These are phyloP conservation scores for Amyloporia xantha DNA, from an alignment of 768 basidiomycete species.

Conservation along the genomic window DNA sequence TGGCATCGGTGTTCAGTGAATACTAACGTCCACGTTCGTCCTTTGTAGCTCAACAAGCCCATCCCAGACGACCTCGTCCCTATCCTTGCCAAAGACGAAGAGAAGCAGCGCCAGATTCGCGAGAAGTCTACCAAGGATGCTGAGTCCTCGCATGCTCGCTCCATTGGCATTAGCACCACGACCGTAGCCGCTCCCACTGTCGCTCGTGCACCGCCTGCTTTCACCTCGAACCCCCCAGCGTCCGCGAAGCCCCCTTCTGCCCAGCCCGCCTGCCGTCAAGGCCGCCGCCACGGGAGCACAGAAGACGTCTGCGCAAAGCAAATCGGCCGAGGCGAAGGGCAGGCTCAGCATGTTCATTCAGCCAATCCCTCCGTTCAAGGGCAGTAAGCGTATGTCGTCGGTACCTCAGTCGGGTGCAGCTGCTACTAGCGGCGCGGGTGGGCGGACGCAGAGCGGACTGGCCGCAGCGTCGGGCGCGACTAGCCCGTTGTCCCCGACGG, in stretches of 20 bases:
- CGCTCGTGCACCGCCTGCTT: constrained; percentile 22
- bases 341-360: constrained; percentile 75
- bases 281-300: constrained; percentile 6
- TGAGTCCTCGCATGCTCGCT: constrained; percentile 54
- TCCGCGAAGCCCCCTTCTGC: constrained; percentile 13
- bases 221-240: constrained; percentile 35
- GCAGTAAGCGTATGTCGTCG: constrained; percentile 39
- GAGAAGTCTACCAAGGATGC: constrained; percentile 74
- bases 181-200: constrained; percentile 46
- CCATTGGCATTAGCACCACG: constrained; percentile 41
- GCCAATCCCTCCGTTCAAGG: constrained; percentile 86
- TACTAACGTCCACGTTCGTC: background rate
- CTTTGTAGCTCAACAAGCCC: constrained; percentile 76
- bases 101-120: constrained; percentile 76
- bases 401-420: constrained; percentile 2
- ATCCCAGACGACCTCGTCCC: constrained; percentile 92
- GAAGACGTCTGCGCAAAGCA: constrained; percentile 16
- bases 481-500: constrained; percentile 45
- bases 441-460: constrained; percentile 21
- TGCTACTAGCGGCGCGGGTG: constrained; percentile 13
- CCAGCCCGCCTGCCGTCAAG: constrained; percentile 10
- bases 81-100: constrained; percentile 90
- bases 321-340: constrained; percentile 14
- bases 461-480: constrained; percentile 23
- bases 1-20: background rate